These are phyloP conservation scores for Coelastrella sp. DNA, from an alignment of 139 green algal species.

Conservation along the genomic window DNA sequence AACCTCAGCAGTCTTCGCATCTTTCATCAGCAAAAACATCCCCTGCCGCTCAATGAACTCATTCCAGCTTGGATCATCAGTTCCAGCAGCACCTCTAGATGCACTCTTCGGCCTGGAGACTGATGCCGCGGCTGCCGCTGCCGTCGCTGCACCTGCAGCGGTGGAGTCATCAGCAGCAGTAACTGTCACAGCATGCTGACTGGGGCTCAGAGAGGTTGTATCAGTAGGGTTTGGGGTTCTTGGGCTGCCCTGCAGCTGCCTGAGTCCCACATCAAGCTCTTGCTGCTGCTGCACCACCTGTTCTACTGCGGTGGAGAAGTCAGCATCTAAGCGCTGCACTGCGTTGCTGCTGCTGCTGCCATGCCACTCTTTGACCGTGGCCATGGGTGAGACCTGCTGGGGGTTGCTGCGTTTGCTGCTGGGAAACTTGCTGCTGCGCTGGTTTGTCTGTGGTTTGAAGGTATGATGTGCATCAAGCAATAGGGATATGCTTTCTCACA, in stretches of 20 bases:
- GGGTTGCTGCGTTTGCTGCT: not conserved
- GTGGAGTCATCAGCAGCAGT: not conserved
- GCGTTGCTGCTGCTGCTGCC: slow-evolving; percentile 6
- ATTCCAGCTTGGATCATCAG: not conserved
- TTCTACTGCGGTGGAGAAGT: not conserved
- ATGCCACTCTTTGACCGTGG: not conserved
- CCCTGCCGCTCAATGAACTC: slow-evolving; percentile 47
- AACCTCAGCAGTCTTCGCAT: not conserved
- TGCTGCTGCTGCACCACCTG: not conserved
- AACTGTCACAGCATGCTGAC: not conserved
- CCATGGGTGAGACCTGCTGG: not conserved
- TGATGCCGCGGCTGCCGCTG: too few species aligned
- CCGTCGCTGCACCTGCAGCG: not conserved
- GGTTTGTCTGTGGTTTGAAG: slow-evolving; percentile 9
- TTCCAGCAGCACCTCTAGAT: not conserved
- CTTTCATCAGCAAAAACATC: not conserved
- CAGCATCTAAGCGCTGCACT: not conserved
- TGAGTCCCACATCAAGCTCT: not conserved
- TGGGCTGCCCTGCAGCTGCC: slow-evolving; percentile 9
- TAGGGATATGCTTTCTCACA: too few species aligned
- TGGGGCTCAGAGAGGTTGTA: not conserved
- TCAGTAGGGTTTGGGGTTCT: not conserved
- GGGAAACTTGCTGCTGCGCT: slow-evolving; percentile 10
- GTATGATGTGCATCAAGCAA: not conserved
- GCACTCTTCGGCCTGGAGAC: too few species aligned